Evolutionary conservation across 306 rosid genomes (phyloP).

Genomic region (Amphicarpaea edgeworthii): DNA sequence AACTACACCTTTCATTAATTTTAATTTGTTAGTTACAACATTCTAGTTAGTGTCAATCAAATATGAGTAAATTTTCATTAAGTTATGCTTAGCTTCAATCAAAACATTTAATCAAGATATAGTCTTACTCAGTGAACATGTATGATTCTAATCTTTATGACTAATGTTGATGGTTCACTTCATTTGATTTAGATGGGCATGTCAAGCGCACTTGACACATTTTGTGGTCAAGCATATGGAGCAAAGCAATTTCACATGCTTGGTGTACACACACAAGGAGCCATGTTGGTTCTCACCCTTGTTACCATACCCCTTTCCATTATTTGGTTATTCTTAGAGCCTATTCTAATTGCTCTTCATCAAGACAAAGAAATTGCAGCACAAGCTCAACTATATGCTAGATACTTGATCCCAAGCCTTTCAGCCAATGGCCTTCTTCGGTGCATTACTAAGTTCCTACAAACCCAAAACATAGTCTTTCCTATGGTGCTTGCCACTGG

Average conservation of each 20-base stretch:
- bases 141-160: neutral
- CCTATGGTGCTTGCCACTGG: slow-evolving; percentile 72
- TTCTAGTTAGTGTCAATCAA: too few relatives aligned
- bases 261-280: slow-evolving; percentile 75
- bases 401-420: slow-evolving; percentile 69
- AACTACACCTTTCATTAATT: too few relatives aligned
- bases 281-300: slow-evolving; percentile 55
- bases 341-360: slow-evolving; percentile 54
- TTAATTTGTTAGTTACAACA: too few relatives aligned
- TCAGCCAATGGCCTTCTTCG: slow-evolving; percentile 64
- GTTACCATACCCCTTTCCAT: slow-evolving; percentile 58
- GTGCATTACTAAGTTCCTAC: slow-evolving; percentile 69
- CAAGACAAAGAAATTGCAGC: slow-evolving; percentile 64
- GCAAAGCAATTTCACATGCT: slow-evolving; percentile 70
- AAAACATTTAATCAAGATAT: neutral
- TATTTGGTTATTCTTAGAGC: slow-evolving; percentile 58
- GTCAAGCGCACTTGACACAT: slow-evolving; percentile 79
- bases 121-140: neutral
- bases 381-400: slow-evolving; percentile 63
- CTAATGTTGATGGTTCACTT: neutral
- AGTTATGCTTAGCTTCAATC: too few relatives aligned
- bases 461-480: slow-evolving; percentile 71
- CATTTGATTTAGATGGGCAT: slow-evolving; percentile 62
- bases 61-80: too few relatives aligned
- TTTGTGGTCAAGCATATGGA: slow-evolving; percentile 84